Conservation (phyloP, 2,329 filamentous ascomycete species). For the Periconia sp. region DNA sequence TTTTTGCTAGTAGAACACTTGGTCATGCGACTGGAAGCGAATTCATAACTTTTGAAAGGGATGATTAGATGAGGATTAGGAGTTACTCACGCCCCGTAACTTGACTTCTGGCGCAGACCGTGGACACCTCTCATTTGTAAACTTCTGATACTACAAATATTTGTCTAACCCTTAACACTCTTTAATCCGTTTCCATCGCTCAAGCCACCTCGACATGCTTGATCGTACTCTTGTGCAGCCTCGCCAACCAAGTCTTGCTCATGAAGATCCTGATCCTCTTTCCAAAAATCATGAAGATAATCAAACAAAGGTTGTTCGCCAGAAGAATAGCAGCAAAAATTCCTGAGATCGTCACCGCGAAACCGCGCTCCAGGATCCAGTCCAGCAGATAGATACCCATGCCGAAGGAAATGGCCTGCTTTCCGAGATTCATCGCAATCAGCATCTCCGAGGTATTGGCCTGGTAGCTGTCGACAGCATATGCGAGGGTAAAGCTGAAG, state of each 20-base stretch:
- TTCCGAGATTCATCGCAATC: slow-evolving; percentile 50
- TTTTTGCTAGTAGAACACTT: no score
- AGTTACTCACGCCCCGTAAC: no score
- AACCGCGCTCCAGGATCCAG: slow-evolving; percentile 41
- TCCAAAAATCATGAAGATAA: slow-evolving; percentile 43
- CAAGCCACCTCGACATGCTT: slow-evolving; percentile 29
- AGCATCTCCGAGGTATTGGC: slow-evolving; percentile 68
- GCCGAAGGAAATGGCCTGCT: slow-evolving; percentile 45
- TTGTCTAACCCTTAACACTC: no score
- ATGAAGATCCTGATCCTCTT: slow-evolving; percentile 41
- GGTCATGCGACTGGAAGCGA: no score
- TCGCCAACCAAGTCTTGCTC: slow-evolving; percentile 37
- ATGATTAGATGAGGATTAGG: no score
- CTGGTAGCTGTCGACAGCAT: slow-evolving; percentile 66
- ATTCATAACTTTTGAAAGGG: no score
- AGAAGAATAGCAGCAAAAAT: slow-evolving; percentile 42
- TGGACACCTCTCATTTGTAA: no score
- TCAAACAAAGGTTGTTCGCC: slow-evolving; percentile 39
- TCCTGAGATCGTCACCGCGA: slow-evolving; percentile 42
- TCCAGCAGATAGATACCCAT: slow-evolving; percentile 45
- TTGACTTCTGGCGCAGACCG: no score
- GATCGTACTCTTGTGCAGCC: slow-evolving; percentile 34
- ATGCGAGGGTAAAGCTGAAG: slow-evolving; percentile 62
- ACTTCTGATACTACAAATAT: no score
- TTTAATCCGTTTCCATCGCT: no score